Base-by-base conservation (phyloP, 768 basidiomycete genomes). In the Xanthoconium purpureum region DNA sequence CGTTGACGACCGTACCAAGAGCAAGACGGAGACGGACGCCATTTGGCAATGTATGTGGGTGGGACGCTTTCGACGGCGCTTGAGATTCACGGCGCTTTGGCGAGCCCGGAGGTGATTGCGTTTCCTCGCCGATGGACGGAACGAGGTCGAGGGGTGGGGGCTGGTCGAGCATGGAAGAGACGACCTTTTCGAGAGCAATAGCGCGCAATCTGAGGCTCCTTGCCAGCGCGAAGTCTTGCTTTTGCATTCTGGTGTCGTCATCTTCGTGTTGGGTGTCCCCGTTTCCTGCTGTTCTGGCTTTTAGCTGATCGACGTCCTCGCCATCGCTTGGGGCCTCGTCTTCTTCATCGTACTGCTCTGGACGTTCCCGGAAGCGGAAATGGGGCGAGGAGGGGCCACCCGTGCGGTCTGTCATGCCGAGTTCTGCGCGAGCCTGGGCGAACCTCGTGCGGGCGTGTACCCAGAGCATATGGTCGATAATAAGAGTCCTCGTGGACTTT, bases 401-500 rank as follows among this genome's bases (percentile, higher is more conserved):
- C 0, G 89, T 85, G 55, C 83, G 85, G 71, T 90, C 89, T 8
- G 87, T 85, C 89, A 92, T 91, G 36, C 88, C 89, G 12, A 94
- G 80, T 70, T 92, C 91, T 51, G 89, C 89, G 32, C 90, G 82
- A 5, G 88, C 90, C 70, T 94, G 91, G 9, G 87, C 84, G 60
- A 91, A 89, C 55, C 91, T 81, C 14, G 90, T 90, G 59, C 86
- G 78, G 12, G 80, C 84, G 71, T 93, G 91, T 8, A 87, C 87
- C 89, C 88, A 93, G 47, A 92, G 75, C 79, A 91, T 84, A 71
- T 93, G 88, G 71, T 94, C 91, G 54, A 94, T 84, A 63, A 93
- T 94, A 54, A 93, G 77, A 11, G 90, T 93, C 33, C 90, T 78
- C 9, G 91, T 92, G n/a, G 88, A 89, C 76, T 93, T 94, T 71